Base-by-base conservation (phyloP, 192 early-diverging fungal species). In the Coemansia sp. region DNA sequence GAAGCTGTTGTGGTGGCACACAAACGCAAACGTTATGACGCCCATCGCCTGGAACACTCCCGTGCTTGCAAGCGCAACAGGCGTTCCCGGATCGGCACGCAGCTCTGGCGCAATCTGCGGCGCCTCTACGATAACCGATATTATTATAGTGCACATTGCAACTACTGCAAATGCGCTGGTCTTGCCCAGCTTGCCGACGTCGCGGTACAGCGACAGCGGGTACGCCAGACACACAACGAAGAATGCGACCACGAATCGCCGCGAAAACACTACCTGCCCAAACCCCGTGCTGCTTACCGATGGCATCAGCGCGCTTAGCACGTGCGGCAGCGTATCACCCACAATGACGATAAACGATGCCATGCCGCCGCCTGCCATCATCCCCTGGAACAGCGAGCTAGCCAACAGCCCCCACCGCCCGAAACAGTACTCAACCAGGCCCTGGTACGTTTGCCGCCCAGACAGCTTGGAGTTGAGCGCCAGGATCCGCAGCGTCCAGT, bases 1-100 rank as follows among this genome's bases (percentile, higher is more conserved):
- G 67, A 95, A 94, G 38, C 90, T 92, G 73, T 95, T 97, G 79
- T 97, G 95, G 69, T 97, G 95, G 64, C 95, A 97, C 23, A 97
- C 95, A 84, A 95, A 97, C 1, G 95, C 94, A 83, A 96, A 96
- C 64, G 92, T 93, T 11, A 96, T 94, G 3, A 96, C 91, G 2
- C 91, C 93, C 42, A 96, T 89, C 0, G 92, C 89, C 62, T 92
- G 90, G 61, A 91, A 89, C n/a, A 89, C 61, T 23, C 85, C 88
- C 1, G 76, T 71, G n/a, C 87, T 89, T 58, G 32, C 65, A 25
- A 83, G 56, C 33, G 52, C 43, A 10, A 83, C 42, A 9, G 76
- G 73, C 35, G 59, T 52, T 1, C 48, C 76, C 0, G 76, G 76
- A 10, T 57, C 71, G 1, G 73, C 74, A n/a, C 84, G 70, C 52